Evolutionary conservation across 495 filamentous ascomycete genomes (phyloP).

Genomic region (Lasiosphaeris hirsuta): DNA sequence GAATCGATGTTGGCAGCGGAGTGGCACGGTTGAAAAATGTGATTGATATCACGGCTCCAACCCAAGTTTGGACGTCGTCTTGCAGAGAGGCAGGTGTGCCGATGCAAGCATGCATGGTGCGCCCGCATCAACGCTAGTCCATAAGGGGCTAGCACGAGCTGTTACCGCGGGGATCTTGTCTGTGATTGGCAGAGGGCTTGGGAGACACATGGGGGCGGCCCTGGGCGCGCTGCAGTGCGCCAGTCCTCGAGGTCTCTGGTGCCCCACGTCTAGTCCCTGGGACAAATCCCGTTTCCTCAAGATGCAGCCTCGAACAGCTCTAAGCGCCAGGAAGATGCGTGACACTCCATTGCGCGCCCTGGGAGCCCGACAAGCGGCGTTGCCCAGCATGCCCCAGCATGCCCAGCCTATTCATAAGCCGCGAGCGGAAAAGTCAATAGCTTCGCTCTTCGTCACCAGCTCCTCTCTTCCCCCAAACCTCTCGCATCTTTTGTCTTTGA

Average conservation of each 20-base stretch:
- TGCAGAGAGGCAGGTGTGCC: too few species aligned
- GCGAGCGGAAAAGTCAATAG: not conserved
- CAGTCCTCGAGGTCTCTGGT: not conserved
- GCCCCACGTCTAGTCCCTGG: not conserved
- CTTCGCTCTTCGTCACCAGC: constrained; percentile 1
- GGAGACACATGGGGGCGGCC: not conserved
- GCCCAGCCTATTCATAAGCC: constrained; percentile 4
- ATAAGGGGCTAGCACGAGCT: not conserved
- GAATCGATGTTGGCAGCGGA: too few species aligned
- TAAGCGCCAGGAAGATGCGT: constrained; percentile 22
- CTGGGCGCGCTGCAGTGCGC: not conserved
- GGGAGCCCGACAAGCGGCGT: not conserved
- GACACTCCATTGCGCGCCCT: not conserved
- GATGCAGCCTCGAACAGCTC: not conserved
- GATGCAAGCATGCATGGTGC: too few species aligned
- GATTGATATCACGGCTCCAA: too few species aligned
- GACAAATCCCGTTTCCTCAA: not conserved
- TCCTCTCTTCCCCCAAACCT: not conserved
- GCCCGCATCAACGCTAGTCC: too few species aligned
- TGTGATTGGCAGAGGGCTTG: not conserved
- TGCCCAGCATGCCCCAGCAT: not conserved
- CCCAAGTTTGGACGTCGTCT: too few species aligned
- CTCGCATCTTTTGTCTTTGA: not conserved
- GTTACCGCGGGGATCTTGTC: not conserved
- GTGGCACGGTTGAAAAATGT: too few species aligned